These are phyloP conservation scores for Quercus gilva DNA, from an alignment of 306 rosid species.

Conservation along the genomic window DNA sequence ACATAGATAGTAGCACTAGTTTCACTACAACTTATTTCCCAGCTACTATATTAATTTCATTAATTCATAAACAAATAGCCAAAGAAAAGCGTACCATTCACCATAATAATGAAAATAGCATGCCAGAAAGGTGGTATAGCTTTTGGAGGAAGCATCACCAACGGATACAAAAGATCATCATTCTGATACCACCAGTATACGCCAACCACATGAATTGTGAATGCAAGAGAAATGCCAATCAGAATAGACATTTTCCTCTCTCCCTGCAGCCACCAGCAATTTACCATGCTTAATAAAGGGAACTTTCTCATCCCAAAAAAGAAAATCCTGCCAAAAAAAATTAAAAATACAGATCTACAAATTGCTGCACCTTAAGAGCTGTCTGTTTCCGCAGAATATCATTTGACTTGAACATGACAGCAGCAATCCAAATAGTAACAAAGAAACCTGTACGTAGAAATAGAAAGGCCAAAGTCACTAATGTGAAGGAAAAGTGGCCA, in stretches of 20 bases:
- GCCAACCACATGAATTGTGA: constrained; percentile 68
- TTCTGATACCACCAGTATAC: constrained; percentile 99
- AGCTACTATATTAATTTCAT: not conserved
- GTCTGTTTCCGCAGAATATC: constrained; percentile 87
- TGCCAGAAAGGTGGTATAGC: constrained; percentile 96
- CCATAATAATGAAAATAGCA: constrained; percentile 84
- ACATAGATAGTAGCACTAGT: not conserved
- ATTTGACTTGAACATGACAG: constrained; percentile 89
- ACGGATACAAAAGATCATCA: constrained; percentile 76
- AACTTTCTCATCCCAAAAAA: not conserved
- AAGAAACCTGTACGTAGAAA: constrained; percentile 51
- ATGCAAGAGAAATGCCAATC: constrained; percentile 70
- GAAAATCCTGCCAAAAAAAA: not conserved
- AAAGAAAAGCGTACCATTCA: constrained; percentile 68
- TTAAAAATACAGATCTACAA: not conserved
- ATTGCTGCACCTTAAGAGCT: constrained; percentile 59
- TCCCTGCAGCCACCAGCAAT: constrained; percentile 68
- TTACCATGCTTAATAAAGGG: constrained; percentile 11
- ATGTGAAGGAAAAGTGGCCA: not conserved
- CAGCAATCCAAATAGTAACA: constrained; percentile 85
- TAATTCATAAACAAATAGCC: not conserved
- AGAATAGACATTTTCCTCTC: constrained; percentile 83
- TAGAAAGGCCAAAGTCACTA: not conserved
- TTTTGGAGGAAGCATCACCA: constrained; percentile 92
- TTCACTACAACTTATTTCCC: not conserved